A percentile compares a stretch with the other conserved stretches of the same genome.
These are phyloP conservation scores for Trifolium repens DNA, from an alignment of 306 rosid species.

Conservation along the genomic window DNA sequence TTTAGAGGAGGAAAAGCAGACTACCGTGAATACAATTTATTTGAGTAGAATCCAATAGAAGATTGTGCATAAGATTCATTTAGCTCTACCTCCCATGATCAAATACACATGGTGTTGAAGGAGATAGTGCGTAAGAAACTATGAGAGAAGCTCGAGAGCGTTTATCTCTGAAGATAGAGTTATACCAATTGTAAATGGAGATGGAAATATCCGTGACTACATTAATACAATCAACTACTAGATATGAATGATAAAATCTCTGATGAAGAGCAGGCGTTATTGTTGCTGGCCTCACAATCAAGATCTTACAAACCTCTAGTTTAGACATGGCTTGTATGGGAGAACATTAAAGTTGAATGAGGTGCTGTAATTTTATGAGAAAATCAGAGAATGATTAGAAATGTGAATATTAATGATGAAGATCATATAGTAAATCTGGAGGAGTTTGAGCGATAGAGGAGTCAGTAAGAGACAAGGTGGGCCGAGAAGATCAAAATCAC, in stretches of 20 bases:
- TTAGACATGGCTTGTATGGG: neutral
- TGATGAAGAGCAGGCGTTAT: neutral
- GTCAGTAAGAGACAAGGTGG: neutral
- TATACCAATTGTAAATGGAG: neutral
- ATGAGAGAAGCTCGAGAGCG: neutral
- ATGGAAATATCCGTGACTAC: neutral
- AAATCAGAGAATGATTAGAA: neutral
- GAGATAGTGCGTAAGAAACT: neutral
- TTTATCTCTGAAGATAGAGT: neutral
- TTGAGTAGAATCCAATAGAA: neutral
- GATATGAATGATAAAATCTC: neutral
- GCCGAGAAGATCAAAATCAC: neutral
- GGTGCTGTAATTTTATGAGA: neutral
- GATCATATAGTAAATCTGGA: neutral
- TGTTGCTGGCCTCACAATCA: neutral
- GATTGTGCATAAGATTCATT: neutral
- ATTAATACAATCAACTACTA: neutral
- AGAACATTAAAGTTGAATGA: neutral
- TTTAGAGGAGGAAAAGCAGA: neutral
- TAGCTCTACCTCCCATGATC: conserved; percentile 1
- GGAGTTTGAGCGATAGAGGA: neutral
- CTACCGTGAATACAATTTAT: neutral
- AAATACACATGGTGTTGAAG: neutral
- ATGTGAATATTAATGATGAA: neutral
- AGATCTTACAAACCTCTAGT: neutral